Percentiles rank a stretch among this genome's conserved stretches.
Evolutionary conservation across 2,329 filamentous ascomycete species (phyloP).

Genomic region (Nemania diffusa): DNA sequence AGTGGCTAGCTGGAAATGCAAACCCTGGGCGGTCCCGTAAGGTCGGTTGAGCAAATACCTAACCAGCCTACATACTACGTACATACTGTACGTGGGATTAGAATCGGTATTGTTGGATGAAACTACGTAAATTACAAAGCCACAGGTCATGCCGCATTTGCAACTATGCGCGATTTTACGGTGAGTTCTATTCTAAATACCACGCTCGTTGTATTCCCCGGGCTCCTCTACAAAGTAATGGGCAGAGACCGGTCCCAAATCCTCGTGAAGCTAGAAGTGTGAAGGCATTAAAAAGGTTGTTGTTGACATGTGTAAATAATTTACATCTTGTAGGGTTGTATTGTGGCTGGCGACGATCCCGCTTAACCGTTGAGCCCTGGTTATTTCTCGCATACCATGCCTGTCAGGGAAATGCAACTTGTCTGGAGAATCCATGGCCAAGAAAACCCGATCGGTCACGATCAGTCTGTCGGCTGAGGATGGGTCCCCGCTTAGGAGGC

Average conservation of each 20-base stretch:
- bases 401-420: conserved; percentile 34
- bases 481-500: conserved; percentile 32
- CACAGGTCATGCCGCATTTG: not conserved
- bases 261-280: too few relatives aligned
- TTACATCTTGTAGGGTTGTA: conserved; percentile 34
- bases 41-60: conserved; percentile 12
- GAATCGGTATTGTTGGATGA: not conserved
- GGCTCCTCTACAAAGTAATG: not conserved
- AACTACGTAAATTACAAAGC: not conserved
- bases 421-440: conserved; percentile 34
- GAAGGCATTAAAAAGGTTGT: too few relatives aligned
- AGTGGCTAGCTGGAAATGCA: conserved; percentile 17
- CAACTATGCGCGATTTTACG: not conserved
- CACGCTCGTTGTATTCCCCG: not conserved
- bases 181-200: not conserved
- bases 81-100: too few relatives aligned
- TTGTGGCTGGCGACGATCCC: conserved; percentile 41
- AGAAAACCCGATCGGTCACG: conserved; percentile 36
- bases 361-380: conserved; percentile 40
- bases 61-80: not conserved
- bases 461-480: conserved; percentile 32
- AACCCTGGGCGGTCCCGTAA: conserved; percentile 6
- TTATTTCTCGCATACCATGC: conserved; percentile 39
- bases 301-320: too few relatives aligned
- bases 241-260: not conserved